Conservation (phyloP, 2,329 filamentous ascomycete genomes). For the Sclerotinia subarctica region DNA sequence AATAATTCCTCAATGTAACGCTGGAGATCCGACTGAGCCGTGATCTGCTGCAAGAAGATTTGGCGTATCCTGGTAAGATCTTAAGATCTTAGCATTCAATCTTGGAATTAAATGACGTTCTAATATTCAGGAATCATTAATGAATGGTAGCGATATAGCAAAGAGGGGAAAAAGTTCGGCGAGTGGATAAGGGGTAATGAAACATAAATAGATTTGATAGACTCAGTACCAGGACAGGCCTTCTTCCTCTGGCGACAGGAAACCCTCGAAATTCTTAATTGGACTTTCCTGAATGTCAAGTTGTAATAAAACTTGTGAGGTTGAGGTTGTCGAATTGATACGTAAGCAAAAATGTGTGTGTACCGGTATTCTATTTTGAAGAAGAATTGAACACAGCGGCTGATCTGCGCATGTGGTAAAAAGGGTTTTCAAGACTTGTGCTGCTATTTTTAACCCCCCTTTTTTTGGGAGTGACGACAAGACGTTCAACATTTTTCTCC, state of each 20-base stretch:
- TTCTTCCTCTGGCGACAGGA: not conserved
- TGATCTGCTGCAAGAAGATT: not conserved
- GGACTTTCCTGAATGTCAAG: not conserved
- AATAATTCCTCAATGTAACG: slow-evolving; percentile 3
- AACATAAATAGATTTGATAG: not conserved
- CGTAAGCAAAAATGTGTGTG: no score
- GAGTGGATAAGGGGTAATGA: not conserved
- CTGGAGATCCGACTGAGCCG: not conserved
- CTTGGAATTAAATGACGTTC: not conserved
- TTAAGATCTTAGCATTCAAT: not conserved
- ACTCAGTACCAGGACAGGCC: not conserved
- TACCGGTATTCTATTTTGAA: no score
- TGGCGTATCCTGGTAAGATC: not conserved
- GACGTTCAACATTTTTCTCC: not conserved
- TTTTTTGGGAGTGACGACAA: not conserved
- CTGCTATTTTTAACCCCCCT: not conserved
- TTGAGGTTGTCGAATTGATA: no score
- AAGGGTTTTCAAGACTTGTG: not conserved
- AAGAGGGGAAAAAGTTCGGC: not conserved
- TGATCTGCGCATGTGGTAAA: not conserved
- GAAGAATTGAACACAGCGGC: not conserved
- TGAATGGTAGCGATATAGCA: not conserved
- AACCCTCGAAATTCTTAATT: no score
- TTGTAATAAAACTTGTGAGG: no score
- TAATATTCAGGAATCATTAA: not conserved